These are phyloP conservation scores for Salvia miltiorrhiza DNA, from an alignment of 257 asterid species.

Conservation along the genomic window DNA sequence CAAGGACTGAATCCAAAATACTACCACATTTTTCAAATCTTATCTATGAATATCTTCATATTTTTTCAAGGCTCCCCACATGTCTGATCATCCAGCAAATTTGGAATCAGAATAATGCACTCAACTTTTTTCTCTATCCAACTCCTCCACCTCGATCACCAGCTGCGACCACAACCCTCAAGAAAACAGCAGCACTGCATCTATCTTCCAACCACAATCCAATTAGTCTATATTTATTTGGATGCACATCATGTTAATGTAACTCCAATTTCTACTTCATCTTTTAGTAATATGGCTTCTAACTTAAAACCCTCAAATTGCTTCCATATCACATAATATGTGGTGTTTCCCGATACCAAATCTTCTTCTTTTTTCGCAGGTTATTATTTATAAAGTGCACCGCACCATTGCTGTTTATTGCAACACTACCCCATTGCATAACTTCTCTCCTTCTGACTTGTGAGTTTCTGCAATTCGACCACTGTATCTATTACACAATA, in stretches of 20 bases:
- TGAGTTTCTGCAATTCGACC: background rate
- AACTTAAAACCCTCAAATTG: background rate
- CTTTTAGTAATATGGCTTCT: background rate
- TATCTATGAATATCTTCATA: background rate
- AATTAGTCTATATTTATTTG: background rate
- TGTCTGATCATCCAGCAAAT: background rate
- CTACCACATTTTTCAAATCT: background rate
- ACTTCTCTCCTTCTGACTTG: background rate
- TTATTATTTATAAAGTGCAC: background rate
- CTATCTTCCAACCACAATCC: background rate
- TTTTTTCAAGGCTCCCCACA: background rate
- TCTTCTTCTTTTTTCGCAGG: background rate
- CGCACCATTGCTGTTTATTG: background rate
- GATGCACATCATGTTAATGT: background rate
- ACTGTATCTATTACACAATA: background rate
- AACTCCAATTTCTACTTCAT: background rate
- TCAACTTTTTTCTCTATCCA: background rate
- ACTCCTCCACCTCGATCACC: background rate
- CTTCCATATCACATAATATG: background rate
- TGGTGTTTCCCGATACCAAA: background rate
- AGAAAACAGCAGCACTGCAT: background rate
- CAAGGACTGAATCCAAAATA: background rate
- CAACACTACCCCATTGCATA: background rate
- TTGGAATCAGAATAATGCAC: background rate
- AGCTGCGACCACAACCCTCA: background rate